Evolutionary conservation across 1,284 basidiomycete species (phyloP), one percentile per base, ranked within the genome.

Genomic region (Phylloporus gajari): DNA sequence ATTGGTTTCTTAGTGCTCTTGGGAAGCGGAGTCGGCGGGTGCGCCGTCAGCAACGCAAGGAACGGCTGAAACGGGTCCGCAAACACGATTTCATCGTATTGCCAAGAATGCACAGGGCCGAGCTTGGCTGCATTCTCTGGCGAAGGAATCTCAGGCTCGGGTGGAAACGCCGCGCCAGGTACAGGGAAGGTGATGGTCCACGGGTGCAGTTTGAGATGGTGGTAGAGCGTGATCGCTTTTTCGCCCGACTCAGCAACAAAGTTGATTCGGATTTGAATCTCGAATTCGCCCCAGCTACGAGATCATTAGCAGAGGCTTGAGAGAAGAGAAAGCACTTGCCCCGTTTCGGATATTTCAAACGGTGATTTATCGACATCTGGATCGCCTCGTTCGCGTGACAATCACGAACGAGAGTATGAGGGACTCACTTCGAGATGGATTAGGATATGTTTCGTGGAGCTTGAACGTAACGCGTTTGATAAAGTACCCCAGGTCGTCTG

Each of bases 21-120:
- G 0, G 94, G 93, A 0, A 98, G 85, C 7, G 92, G 92, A 0
- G 95, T 97, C 0, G 97, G 97, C 0, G 96, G 93, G 79, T 97
- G 90, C 6, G 89, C 87, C 0, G 93, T 92, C 65, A 99, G 89
- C 69, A 95, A 89, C 77, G 93, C 91, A 77, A 98, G 90, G 85
- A 99, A 97, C 40, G 92, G 87, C 73, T 96, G 92, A 73, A 94
- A 96, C 2, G 98, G 98, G 79, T 99, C 97, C 75, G 92, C 91
- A 85, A 99, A 99, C 64, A 99, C 96, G 73, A 99, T 90, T 81
- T 99, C 98, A 82, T 99, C 98, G 85, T 99, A 99, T 80, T 99
- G 97, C 97, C 98, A 99, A 0, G 96, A 95, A 82, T 99, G 95
- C n/a, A 98, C 95, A 3, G 93, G 92, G 0, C 92, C 91, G 30